Percentiles rank a stretch among this genome's conserved stretches.
These are phyloP conservation scores for Aspergillus melleus DNA, from an alignment of 2,329 filamentous ascomycete genomes.

Conservation along the genomic window DNA sequence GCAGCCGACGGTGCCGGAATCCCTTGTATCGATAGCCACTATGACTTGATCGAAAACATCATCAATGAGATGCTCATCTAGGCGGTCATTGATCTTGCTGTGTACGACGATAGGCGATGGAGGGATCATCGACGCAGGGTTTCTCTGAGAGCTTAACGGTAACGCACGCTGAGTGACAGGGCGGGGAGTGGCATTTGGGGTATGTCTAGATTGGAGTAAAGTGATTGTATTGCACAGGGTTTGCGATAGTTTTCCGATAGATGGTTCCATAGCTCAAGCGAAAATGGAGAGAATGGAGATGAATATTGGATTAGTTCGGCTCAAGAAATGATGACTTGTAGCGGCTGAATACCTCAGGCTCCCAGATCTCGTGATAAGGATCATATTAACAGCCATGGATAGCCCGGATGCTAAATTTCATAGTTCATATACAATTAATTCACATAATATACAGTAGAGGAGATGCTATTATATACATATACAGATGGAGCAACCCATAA, in stretches of 20 bases:
- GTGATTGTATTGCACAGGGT: not conserved
- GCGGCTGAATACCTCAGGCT: not conserved
- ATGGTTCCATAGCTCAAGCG: not conserved
- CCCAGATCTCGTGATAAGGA: not conserved
- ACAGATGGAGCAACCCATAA: not conserved
- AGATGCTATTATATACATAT: conserved; percentile 15
- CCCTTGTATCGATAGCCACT: conserved; percentile 75
- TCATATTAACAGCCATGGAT: not conserved
- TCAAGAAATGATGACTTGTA: not conserved
- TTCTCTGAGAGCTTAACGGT: conserved; percentile 2
- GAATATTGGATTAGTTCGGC: not conserved
- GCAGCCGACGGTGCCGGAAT: conserved; percentile 74
- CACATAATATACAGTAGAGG: conserved; percentile 13
- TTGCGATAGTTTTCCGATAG: not conserved
- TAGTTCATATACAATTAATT: conserved; percentile 2
- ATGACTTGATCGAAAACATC: conserved; percentile 67
- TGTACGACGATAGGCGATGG: conserved; percentile 11
- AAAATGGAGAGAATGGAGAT: not conserved
- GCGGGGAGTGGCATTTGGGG: not conserved
- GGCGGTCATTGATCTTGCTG: conserved; percentile 21
- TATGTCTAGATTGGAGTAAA: conserved; percentile 1
- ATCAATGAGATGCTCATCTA: conserved; percentile 37
- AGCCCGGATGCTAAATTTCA: not conserved
- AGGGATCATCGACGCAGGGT: conserved; percentile 9
- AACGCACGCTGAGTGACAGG: not conserved